Evolutionary conservation across 2,329 filamentous ascomycete genomes (phyloP).

Genomic region (Arthrobotrys entomopaga): DNA sequence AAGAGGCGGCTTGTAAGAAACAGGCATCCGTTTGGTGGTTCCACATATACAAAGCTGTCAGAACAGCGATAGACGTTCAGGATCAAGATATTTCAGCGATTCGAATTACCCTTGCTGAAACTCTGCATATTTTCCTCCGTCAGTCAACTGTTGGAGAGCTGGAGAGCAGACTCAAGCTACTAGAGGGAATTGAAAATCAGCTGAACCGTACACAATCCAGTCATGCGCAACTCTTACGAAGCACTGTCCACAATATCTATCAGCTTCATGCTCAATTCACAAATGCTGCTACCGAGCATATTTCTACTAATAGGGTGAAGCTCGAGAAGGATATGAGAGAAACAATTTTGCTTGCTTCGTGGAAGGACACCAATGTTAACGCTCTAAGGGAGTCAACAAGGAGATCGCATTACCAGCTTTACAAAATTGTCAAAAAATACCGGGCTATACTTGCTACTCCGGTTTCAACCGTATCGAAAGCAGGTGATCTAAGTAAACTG

Average conservation of each 20-base stretch:
- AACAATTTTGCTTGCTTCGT: slow-evolving; percentile 90
- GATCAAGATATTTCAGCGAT: slow-evolving; percentile 70
- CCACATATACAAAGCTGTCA: slow-evolving; percentile 90
- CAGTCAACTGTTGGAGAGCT: slow-evolving; percentile 85
- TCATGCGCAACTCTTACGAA: slow-evolving; percentile 22
- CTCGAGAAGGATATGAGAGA: slow-evolving; percentile 95
- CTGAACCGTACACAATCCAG: slow-evolving; percentile 17
- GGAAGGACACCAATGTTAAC: slow-evolving; percentile 97
- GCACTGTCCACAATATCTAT: slow-evolving; percentile 30
- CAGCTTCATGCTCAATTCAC: slow-evolving; percentile 37
- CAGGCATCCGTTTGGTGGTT: slow-evolving; percentile 96
- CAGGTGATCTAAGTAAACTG: slow-evolving; percentile 33
- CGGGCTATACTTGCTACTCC: slow-evolving; percentile 80
- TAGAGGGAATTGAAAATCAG: slow-evolving; percentile 62
- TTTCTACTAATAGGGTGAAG: slow-evolving; percentile 69
- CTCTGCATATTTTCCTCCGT: slow-evolving; percentile 80
- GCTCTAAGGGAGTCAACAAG: slow-evolving; percentile 88
- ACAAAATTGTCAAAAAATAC: slow-evolving; percentile 91
- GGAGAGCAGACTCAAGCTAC: slow-evolving; percentile 74
- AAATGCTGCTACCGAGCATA: slow-evolving; percentile 19
- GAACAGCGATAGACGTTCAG: slow-evolving; percentile 70
- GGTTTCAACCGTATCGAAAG: slow-evolving; percentile 66
- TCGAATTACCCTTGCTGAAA: slow-evolving; percentile 78
- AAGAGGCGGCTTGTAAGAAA: slow-evolving; percentile 77
- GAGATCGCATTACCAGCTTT: slow-evolving; percentile 89